These are phyloP conservation scores for Thozetella sp. DNA, from an alignment of 495 filamentous ascomycete genomes.

Conservation along the genomic window DNA sequence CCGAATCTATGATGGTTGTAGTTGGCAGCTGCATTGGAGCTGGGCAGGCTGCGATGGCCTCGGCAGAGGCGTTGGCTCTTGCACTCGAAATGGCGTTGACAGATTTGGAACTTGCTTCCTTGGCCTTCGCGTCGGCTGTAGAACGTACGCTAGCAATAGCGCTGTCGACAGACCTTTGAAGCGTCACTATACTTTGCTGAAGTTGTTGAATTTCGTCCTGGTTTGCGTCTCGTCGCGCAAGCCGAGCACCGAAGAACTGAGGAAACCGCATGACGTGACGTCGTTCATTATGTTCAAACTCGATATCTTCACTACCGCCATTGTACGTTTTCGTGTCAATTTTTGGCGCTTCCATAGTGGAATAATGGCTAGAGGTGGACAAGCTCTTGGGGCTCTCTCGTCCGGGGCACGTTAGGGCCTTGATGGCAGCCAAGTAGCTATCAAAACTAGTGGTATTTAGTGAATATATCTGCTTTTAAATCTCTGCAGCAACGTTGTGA, in stretches of 20 bases:
- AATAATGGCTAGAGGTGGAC: too few species aligned
- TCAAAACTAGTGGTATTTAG: too few species aligned
- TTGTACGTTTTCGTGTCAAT: too few species aligned
- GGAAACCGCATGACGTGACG: too few species aligned
- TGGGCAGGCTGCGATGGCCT: background rate
- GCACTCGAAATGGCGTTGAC: constrained; percentile 1
- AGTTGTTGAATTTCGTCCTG: background rate
- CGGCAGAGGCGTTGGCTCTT: background rate
- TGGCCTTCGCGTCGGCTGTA: background rate
- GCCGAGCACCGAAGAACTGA: constrained; percentile 2
- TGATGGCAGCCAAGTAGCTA: too few species aligned
- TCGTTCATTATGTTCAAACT: too few species aligned
- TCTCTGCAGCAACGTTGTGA: too few species aligned
- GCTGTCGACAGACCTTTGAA: constrained; percentile 2
- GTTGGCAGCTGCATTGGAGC: background rate
- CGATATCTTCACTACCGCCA: too few species aligned
- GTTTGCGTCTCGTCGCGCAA: constrained; percentile 1
- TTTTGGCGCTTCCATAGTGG: too few species aligned
- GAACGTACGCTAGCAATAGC: constrained; percentile 5
- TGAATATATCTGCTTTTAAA: too few species aligned
- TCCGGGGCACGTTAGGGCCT: too few species aligned
- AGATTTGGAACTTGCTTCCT: background rate
- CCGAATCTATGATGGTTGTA: background rate
- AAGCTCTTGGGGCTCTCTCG: too few species aligned
- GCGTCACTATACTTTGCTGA: background rate